A percentile compares a stretch with the other conserved stretches of the same genome.
Evolutionary conservation across 345 rosid genomes (phyloP).

Genomic region (Dovyalis caffra): DNA sequence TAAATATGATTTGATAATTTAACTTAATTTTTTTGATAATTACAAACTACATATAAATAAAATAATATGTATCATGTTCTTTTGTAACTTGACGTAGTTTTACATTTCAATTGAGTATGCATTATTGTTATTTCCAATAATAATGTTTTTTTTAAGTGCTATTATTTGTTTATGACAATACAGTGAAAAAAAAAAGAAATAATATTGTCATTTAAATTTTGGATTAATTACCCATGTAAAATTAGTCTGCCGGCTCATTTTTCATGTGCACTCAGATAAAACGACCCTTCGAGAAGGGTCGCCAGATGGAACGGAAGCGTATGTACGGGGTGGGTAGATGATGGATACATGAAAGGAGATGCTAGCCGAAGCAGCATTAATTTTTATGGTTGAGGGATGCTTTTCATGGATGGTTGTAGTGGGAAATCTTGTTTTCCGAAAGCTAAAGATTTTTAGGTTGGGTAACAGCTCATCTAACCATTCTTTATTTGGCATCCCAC

Average conservation of each 20-base stretch:
- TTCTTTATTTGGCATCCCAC: not conserved
- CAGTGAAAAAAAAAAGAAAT: too few species aligned
- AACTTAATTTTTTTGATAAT: too few species aligned
- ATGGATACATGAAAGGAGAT: not conserved
- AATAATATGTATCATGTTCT: too few species aligned
- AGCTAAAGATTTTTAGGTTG: not conserved
- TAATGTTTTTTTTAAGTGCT: too few species aligned
- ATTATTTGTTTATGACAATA: too few species aligned
- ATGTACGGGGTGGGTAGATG: not conserved
- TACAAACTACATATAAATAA: too few species aligned
- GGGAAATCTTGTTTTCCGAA: not conserved
- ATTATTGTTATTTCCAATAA: too few species aligned
- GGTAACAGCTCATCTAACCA: slow-evolving; percentile 9
- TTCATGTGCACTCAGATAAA: not conserved
- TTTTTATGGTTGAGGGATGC: slow-evolving; percentile 10
- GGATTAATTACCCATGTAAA: not conserved
- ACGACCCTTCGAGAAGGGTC: not conserved
- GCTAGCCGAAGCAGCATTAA: not conserved
- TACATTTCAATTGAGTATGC: too few species aligned
- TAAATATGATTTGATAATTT: too few species aligned
- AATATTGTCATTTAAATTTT: too few species aligned
- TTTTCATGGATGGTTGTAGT: not conserved
- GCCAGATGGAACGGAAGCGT: too few species aligned
- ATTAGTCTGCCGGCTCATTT: not conserved
- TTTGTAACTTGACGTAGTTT: too few species aligned